A percentile compares a stretch with the other conserved stretches of the same genome.
Conservation (phyloP, 495 filamentous ascomycete species). For the Neurospora tetraspora region DNA sequence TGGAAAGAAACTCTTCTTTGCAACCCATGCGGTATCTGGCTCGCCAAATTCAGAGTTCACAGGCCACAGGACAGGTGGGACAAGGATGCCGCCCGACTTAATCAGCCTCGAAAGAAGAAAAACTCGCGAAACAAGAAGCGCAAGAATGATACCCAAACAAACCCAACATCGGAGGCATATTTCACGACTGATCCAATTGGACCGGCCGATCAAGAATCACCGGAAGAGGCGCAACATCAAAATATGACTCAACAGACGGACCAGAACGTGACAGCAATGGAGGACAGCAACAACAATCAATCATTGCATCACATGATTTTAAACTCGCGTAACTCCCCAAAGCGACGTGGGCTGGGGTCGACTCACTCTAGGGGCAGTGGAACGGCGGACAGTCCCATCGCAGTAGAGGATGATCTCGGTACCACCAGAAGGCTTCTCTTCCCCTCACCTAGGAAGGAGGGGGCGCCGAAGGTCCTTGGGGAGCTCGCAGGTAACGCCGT, state of each 20-base stretch:
- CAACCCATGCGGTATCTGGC: constrained; percentile 94
- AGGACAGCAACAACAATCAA: constrained; percentile 21
- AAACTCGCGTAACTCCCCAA: constrained; percentile 27
- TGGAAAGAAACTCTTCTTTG: constrained; percentile 69
- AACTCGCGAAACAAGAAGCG: constrained; percentile 35
- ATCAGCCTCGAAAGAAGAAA: constrained; percentile 37
- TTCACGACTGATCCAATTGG: constrained; percentile 37
- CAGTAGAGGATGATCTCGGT: constrained; percentile 46
- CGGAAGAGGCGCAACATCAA: constrained; percentile 18
- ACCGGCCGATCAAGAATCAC: constrained; percentile 21
- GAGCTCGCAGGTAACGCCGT: constrained; percentile 48
- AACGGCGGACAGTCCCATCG: constrained; percentile 54
- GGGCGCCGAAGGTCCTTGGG: constrained; percentile 47
- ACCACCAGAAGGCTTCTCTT: constrained; percentile 72
- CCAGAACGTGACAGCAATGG: constrained; percentile 21
- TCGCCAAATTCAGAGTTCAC: constrained; percentile 76
- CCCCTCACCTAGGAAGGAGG: constrained; percentile 54
- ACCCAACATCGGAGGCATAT: constrained; percentile 40
- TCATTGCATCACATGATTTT: constrained; percentile 10
- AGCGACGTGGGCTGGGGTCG: constrained; percentile 26
- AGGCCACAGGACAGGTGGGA: constrained; percentile 78
- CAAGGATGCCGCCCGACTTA: constrained; percentile 45
- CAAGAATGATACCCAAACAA: constrained; percentile 30
- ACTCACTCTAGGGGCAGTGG: constrained; percentile 42
- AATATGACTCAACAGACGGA: constrained; percentile 17